A percentile compares a stretch with the other conserved stretches of the same genome.
Evolutionary conservation across 73 alveolate species (phyloP).

Genomic region (Paramecium tetraurelia): DNA sequence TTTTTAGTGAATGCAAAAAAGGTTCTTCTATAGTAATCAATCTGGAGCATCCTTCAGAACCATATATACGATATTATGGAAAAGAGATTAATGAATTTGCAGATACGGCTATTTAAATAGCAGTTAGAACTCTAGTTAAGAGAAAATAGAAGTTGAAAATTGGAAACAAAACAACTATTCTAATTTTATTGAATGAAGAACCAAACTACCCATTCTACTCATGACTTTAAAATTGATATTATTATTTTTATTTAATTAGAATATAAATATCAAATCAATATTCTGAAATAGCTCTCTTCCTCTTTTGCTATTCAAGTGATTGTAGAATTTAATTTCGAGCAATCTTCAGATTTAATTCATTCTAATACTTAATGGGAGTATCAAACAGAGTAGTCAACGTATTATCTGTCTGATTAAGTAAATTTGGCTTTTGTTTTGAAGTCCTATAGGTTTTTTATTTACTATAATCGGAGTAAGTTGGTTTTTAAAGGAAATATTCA

Average conservation of each 20-base stretch:
- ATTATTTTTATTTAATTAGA: neutral
- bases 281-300: neutral
- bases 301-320: neutral
- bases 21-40: neutral
- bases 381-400: neutral
- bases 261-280: neutral
- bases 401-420: neutral
- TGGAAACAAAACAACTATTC: neutral
- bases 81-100: neutral
- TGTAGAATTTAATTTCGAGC: neutral
- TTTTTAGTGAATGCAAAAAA: neutral
- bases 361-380: neutral
- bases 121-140: neutral
- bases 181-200: neutral
- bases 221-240: neutral
- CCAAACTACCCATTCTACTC: neutral
- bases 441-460: neutral
- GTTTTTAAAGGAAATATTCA: neutral
- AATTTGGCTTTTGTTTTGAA: neutral
- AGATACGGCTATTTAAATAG: neutral
- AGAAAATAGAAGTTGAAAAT: neutral
- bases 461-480: neutral
- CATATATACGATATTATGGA: neutral
- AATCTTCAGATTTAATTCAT: neutral
- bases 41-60: neutral